These are phyloP conservation scores for Lanmaoa pseudosensibilis DNA, from an alignment of 768 basidiomycete species.

Conservation along the genomic window DNA sequence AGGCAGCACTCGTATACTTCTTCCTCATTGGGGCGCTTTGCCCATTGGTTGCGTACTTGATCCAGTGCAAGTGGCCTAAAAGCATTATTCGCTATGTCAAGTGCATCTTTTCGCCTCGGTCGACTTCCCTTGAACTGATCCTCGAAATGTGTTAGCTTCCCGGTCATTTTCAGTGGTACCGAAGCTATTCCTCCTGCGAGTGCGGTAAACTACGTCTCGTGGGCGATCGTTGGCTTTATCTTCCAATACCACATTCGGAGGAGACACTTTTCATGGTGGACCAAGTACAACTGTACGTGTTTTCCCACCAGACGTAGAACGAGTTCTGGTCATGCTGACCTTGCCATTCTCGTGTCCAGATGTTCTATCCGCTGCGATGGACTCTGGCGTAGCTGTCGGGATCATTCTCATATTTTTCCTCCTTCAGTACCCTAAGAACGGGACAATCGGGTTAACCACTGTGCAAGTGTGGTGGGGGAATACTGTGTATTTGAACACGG, in stretches of 20 bases:
- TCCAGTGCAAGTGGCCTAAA: conserved; percentile 62
- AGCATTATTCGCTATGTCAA: conserved; percentile 62
- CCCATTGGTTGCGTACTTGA: conserved; percentile 55
- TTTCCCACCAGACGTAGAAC: too few relatives aligned
- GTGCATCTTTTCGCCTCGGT: conserved; percentile 35
- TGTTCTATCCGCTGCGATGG: conserved; percentile 70
- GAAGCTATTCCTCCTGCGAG: conserved; percentile 64
- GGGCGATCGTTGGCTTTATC: conserved; percentile 63
- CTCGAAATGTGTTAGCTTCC: conserved; percentile 32
- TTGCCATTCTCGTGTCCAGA: conserved; percentile 31
- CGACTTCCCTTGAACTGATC: background rate
- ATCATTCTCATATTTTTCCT: conserved; percentile 57
- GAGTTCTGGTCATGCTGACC: conserved; percentile 16
- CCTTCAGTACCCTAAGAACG: conserved; percentile 65
- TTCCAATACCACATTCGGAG: conserved; percentile 64
- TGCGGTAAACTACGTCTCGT: conserved; percentile 66
- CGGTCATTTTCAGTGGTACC: conserved; percentile 55
- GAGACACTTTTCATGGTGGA: conserved; percentile 66
- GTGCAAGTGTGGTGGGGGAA: conserved; percentile 77
- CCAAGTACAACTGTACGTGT: conserved; percentile 47
- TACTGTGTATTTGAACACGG: conserved; percentile 34
- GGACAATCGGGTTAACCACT: conserved; percentile 52
- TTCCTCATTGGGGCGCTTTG: conserved; percentile 74
- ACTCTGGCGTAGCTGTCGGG: conserved; percentile 64
- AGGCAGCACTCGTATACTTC: conserved; percentile 57